Evolutionary conservation across 2,329 filamentous ascomycete species (phyloP).

Genomic region (Colletotrichum endophyticum): DNA sequence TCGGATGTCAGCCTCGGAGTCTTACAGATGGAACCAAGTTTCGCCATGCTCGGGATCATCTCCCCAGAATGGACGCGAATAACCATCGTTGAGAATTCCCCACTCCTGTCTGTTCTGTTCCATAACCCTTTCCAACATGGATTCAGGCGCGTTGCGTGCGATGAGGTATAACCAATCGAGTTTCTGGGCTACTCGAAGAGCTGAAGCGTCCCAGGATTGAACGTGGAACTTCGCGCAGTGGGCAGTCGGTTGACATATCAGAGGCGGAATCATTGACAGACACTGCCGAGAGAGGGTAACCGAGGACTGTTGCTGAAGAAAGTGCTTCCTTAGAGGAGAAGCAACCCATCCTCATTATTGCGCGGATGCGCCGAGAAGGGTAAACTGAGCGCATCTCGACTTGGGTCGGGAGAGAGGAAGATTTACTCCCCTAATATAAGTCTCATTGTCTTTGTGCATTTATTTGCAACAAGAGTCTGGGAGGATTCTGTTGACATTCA

Average conservation of each 20-base stretch:
- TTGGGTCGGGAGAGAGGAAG: fast-evolving
- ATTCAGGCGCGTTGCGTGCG: fast-evolving
- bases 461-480: fast-evolving
- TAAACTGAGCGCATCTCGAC: fast-evolving
- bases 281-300: neutral
- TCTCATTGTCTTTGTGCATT: fast-evolving
- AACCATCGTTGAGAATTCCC: neutral
- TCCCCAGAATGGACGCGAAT: neutral
- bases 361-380: neutral
- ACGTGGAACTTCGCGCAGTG: neutral
- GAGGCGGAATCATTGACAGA: neutral
- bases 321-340: neutral
- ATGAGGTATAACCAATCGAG: neutral
- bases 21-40: neutral
- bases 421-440: fast-evolving
- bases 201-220: neutral
- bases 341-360: neutral
- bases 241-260: neutral
- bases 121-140: neutral
- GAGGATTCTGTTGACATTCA: fast-evolving
- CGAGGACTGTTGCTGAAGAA: neutral
- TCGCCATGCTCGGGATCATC: neutral
- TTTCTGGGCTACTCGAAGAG: neutral
- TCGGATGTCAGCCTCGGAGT: fast-evolving
- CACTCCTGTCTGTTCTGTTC: neutral